These are phyloP conservation scores for Pleurotus sapidus DNA, from an alignment of 768 basidiomycete genomes.

Conservation along the genomic window DNA sequence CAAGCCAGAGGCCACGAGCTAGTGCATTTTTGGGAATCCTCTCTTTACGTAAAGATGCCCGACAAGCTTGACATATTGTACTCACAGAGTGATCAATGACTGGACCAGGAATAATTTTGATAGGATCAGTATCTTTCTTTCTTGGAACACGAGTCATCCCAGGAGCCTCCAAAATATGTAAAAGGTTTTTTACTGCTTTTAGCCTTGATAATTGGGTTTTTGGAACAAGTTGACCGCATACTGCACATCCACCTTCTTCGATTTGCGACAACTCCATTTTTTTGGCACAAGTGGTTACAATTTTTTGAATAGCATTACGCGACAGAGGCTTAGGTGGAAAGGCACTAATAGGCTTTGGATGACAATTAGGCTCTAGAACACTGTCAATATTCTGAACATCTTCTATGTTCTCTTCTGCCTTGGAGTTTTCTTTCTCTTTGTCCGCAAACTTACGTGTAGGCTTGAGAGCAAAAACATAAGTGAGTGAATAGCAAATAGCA, in stretches of 20 bases:
- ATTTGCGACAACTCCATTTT: not conserved
- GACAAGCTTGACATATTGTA: slow-evolving; percentile 7
- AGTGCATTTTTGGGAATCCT: slow-evolving; percentile 16
- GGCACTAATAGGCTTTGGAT: not conserved
- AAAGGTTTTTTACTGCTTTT: not conserved
- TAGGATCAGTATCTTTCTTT: not conserved
- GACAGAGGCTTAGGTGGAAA: not conserved
- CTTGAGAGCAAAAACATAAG: not conserved
- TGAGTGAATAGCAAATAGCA: not conserved
- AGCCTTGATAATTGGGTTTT: not conserved
- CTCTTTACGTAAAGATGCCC: slow-evolving; percentile 4
- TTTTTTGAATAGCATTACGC: not conserved
- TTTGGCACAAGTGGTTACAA: not conserved
- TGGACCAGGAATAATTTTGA: not conserved
- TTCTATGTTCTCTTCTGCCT: not conserved
- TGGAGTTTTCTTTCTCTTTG: not conserved
- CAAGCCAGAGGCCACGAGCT: slow-evolving; percentile 30
- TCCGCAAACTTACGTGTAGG: not conserved
- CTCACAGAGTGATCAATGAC: not conserved
- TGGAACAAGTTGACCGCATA: slow-evolving; percentile 2
- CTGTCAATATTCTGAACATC: no score
- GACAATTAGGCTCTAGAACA: no score
- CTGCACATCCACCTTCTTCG: not conserved
- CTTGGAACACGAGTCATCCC: not conserved
- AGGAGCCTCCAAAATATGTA: not conserved